Percentiles rank a stretch among this genome's conserved stretches.
These are phyloP conservation scores for Hansenula anomala DNA, from an alignment of 1,139 yeast genomes.

Conservation along the genomic window DNA sequence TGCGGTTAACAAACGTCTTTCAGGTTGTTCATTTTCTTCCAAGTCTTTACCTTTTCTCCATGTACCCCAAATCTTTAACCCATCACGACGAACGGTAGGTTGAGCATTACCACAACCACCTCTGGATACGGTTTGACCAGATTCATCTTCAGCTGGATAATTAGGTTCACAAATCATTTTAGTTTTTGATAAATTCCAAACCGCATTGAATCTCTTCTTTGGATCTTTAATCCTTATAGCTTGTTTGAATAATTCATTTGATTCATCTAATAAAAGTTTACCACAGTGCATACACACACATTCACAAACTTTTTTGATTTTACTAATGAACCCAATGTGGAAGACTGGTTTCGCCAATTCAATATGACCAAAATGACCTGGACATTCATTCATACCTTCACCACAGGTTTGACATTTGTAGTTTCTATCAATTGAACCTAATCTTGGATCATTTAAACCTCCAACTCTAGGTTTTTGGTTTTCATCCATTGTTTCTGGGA, in stretches of 20 bases:
- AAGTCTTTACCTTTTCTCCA: conserved; percentile 85
- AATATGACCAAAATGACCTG: conserved; percentile 99
- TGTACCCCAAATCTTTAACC: conserved; percentile 92
- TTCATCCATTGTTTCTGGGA: conserved; percentile 98
- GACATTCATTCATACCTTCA: conserved; percentile 98
- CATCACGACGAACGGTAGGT: conserved; percentile 94
- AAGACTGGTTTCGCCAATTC: conserved; percentile 98
- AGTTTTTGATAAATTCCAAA: conserved; percentile 87
- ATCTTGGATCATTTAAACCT: conserved; percentile 93
- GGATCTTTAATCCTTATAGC: conserved; percentile 91
- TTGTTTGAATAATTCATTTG: conserved; percentile 81
- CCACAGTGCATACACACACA: conserved; percentile 99
- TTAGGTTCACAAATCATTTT: conserved; percentile 97
- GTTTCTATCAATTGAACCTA: conserved; percentile 96
- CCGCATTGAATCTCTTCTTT: conserved; percentile 92
- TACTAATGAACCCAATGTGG: conserved; percentile 92
- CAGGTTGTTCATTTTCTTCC: conserved; percentile 83
- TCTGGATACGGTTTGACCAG: conserved; percentile 51
- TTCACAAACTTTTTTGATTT: conserved; percentile 92
- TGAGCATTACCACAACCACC: conserved; percentile 99
- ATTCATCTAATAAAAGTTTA: conserved; percentile 81
- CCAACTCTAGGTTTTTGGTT: conserved; percentile 94
- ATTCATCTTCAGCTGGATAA: conserved; percentile 60
- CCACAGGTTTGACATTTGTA: conserved; percentile 98
- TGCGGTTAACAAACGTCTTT: conserved; percentile 83